A percentile compares a stretch with the other conserved stretches of the same genome.
phyloP scores from a whole-genome alignment of 805 yeast species.

The Barnettozyma pratensis region DNA sequence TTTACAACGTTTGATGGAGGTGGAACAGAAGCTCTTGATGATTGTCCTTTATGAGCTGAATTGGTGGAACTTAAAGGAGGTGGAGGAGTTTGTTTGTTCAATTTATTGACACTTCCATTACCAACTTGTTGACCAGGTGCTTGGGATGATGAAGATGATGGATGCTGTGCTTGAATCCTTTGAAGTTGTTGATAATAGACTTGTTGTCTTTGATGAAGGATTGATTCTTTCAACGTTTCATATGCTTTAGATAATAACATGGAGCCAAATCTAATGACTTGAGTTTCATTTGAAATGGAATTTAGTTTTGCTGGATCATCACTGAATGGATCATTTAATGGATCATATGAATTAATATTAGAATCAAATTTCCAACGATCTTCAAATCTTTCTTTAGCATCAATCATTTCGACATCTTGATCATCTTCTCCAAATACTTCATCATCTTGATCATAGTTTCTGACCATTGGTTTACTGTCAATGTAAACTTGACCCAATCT shows the following conservation, averaged over 20 bases:
- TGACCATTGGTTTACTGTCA: slow-evolving; percentile 61
- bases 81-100: slow-evolving; percentile 1
- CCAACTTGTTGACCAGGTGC: background rate
- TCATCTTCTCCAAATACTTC: slow-evolving; percentile 10
- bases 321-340: slow-evolving; percentile 46
- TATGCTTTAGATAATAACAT: slow-evolving; percentile 86
- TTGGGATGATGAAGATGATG: no score
- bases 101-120: background rate
- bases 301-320: slow-evolving; percentile 81
- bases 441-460: slow-evolving; percentile 25
- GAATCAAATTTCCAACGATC: slow-evolving; percentile 67
- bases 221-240: slow-evolving; percentile 71
- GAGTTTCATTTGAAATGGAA: slow-evolving; percentile 80
- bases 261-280: slow-evolving; percentile 84
- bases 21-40: slow-evolving; percentile 1
- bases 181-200: slow-evolving; percentile 28
- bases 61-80: background rate
- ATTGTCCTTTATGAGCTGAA: slow-evolving; percentile 3
- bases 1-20: slow-evolving; percentile 3
- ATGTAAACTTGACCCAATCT: slow-evolving; percentile 65
- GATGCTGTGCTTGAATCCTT: slow-evolving; percentile 23
- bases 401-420: slow-evolving; percentile 27
- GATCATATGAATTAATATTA: slow-evolving; percentile 37
- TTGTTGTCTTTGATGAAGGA: slow-evolving; percentile 62
- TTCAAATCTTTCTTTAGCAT: slow-evolving; percentile 41